Base-by-base conservation (phyloP, 2,329 filamentous ascomycete species). In the Fusarium neocosmosporiellum region DNA sequence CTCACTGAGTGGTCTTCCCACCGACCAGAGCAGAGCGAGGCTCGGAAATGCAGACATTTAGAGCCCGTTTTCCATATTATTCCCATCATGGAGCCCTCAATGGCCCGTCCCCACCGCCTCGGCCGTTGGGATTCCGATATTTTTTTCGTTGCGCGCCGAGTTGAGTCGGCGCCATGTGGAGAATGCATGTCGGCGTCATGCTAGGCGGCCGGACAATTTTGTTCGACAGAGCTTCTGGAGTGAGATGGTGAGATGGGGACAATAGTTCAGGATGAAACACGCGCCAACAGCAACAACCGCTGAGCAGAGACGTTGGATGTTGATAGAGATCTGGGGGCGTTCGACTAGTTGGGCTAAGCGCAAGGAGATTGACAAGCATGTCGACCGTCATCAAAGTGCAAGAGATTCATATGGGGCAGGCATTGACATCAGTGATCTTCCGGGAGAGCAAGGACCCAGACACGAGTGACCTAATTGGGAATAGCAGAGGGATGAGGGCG, bases 371-470 rank as follows among this genome's bases (percentile, higher is more conserved):
- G 73, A 74, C 67, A 72, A 63, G 70, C 71, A 69, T 76, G 64
- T 29, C 43, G 46, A 69, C 67, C 65, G 53, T 71, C 66, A 74
- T 71, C 66, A 69, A 67, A 72, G 43, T 22, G 59, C 11, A 24
- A 50, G 46, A 33, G 54, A 53, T 60, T 59, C 46, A 18, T 65
- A 70, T 54, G 41, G 55, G 63, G 37, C 24, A 65, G 67, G 43
- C 43, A 61, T 72, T 76, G 75, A 75, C 75, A 78, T 74, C 69
- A 78, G 64, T 70, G 76, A 77, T 77, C 76, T 73, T 71, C 76
- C 33, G 50, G 43, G 54, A n/a, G 46, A 41, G 50, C 63, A 59
- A 64, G n/a, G 34, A 58, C 33, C 59, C 29, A 65, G 59, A 78
- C 65, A 78, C 74, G 76, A 78, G 55, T 74, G 60, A 65, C 76